These are phyloP conservation scores for Trichoderma pleuroti DNA, from an alignment of 2,329 filamentous ascomycete species.

Conservation along the genomic window DNA sequence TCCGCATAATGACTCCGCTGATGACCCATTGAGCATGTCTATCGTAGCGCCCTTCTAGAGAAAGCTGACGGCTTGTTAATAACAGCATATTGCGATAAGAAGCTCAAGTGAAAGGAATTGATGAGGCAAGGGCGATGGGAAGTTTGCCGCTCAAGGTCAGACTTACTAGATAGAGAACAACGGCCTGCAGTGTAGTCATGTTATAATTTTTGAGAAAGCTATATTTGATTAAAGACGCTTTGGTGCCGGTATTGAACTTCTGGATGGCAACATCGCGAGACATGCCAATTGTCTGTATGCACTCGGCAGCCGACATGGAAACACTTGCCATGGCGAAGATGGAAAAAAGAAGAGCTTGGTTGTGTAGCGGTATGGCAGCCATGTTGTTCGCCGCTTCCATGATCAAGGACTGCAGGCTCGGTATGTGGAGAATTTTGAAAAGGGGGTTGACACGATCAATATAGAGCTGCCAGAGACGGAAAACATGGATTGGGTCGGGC, in stretches of 20 bases:
- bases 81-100: not conserved
- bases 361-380: constrained; percentile 51
- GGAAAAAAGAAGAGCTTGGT: constrained; percentile 60
- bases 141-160: not conserved
- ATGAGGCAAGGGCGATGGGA: too few species aligned
- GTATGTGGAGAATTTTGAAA: constrained; percentile 69
- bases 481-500: constrained; percentile 62
- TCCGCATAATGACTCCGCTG: constrained; percentile 58
- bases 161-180: constrained; percentile 55
- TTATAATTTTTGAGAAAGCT: constrained; percentile 59
- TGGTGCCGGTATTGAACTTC: constrained; percentile 50
- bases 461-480: constrained; percentile 71
- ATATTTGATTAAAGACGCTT: constrained; percentile 47
- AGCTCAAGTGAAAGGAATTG: not conserved
- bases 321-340: constrained; percentile 62
- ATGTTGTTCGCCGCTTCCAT: constrained; percentile 59
- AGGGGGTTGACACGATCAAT: constrained; percentile 72
- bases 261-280: constrained; percentile 48
- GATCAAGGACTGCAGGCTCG: constrained; percentile 62
- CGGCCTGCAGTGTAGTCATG: constrained; percentile 55
- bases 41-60: constrained; percentile 56
- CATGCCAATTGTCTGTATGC: constrained; percentile 49
- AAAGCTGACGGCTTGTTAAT: constrained; percentile 40
- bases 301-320: constrained; percentile 55
- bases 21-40: constrained; percentile 59